phyloP scores from a whole-genome alignment of 176 grass and related monocot species.

The Carex kokanica region DNA sequence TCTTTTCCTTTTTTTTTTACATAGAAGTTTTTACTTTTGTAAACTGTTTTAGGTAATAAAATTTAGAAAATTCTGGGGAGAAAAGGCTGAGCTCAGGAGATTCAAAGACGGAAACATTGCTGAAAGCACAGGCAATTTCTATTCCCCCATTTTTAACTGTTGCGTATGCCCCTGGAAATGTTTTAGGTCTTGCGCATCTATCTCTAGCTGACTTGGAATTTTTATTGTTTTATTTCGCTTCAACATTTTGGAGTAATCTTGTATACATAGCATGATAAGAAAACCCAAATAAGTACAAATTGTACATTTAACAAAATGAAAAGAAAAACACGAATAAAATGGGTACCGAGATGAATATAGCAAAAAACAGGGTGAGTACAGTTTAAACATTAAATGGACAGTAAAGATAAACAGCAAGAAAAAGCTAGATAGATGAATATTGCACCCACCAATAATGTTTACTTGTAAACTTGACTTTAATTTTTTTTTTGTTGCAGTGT shows the following conservation, averaged over 20 bases:
- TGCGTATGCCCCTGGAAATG: background rate
- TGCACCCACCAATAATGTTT: background rate
- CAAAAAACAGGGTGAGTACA: background rate
- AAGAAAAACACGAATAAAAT: background rate
- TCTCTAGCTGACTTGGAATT: background rate
- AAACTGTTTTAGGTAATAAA: slow-evolving; percentile 46
- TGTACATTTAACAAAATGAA: background rate
- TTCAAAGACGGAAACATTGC: slow-evolving; percentile 94
- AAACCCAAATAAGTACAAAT: slow-evolving; percentile 3
- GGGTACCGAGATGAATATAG: background rate
- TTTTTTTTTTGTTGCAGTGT: slow-evolving; percentile 48
- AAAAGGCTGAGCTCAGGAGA: slow-evolving; percentile 94
- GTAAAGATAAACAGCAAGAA: background rate
- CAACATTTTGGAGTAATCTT: background rate
- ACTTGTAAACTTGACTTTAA: background rate
- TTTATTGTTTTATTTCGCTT: background rate
- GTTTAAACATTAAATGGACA: slow-evolving; percentile 8
- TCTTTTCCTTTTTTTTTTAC: too few species aligned
- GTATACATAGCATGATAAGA: slow-evolving; percentile 20
- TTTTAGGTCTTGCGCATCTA: background rate
- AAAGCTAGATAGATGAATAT: slow-evolving; percentile 9
- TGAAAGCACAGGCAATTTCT: slow-evolving; percentile 78
- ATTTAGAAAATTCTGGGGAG: slow-evolving; percentile 91
- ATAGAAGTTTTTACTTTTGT: slow-evolving; percentile 13
- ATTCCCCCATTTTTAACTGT: slow-evolving; percentile 3